phyloP scores from a whole-genome alignment of 306 rosid genomes.

The Morella rubra region DNA sequence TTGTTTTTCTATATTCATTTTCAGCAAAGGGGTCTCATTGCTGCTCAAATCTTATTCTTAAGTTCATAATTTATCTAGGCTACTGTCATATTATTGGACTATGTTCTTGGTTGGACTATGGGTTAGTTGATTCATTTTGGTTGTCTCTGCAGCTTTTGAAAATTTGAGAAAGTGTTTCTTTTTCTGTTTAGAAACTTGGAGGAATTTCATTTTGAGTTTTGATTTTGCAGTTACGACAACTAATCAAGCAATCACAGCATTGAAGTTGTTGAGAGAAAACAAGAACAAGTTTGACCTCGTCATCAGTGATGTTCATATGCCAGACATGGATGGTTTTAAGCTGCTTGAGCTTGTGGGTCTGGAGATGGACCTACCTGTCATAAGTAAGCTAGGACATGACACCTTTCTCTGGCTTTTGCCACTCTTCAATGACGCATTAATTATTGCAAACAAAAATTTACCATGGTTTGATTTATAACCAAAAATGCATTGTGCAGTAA shows the following conservation, averaged over 20 bases:
- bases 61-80: not conserved
- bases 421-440: constrained; percentile 7
- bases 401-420: not conserved
- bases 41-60: not conserved
- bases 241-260: constrained; percentile 75
- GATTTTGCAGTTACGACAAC: constrained; percentile 80
- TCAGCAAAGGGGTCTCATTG: not conserved
- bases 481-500: not conserved
- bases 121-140: constrained; percentile 12
- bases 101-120: constrained; percentile 5
- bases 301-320: constrained; percentile 98
- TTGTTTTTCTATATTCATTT: constrained; percentile 3
- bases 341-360: constrained; percentile 95
- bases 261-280: constrained; percentile 81
- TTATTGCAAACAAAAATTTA: constrained; percentile 6
- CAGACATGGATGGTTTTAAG: constrained; percentile 99
- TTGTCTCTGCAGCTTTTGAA: not conserved
- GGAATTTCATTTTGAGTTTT: constrained; percentile 14
- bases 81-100: not conserved
- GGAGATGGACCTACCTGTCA: constrained; percentile 99
- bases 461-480: not conserved
- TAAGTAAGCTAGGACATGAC: constrained; percentile 53
- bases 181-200: constrained; percentile 17
- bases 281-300: constrained; percentile 81
- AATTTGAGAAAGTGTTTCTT: constrained; percentile 5